Evolutionary conservation across 768 basidiomycete genomes (phyloP).

Genomic region (Asterophora lycoperdoides): DNA sequence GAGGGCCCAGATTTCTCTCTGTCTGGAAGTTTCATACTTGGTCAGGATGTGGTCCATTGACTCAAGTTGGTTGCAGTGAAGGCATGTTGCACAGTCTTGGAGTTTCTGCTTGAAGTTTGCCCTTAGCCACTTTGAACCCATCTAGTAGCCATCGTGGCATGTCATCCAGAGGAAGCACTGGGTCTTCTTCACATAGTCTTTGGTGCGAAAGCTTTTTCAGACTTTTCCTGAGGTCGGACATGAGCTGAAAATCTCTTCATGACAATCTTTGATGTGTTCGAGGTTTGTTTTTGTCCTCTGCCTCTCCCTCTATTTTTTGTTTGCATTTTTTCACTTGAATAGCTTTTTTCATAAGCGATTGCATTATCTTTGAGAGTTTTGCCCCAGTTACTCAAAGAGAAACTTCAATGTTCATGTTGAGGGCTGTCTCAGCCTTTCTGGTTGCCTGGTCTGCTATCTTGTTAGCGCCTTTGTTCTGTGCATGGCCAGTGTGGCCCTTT

Average conservation of each 20-base stretch:
- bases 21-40: background rate
- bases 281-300: background rate
- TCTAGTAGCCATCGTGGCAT: slow-evolving; percentile 1
- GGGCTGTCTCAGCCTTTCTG: background rate
- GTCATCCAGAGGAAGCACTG: slow-evolving; percentile 6
- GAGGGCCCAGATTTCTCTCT: background rate
- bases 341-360: background rate
- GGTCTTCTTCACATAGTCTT: background rate
- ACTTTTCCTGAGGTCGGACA: background rate
- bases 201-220: background rate
- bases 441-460: too few relatives aligned
- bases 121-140: background rate
- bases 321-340: background rate
- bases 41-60: slow-evolving; percentile 2
- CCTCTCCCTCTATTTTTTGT: too few relatives aligned
- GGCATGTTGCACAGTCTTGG: background rate
- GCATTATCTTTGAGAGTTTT: background rate
- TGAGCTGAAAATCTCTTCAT: background rate
- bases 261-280: too few relatives aligned
- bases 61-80: background rate
- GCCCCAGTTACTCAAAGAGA: background rate
- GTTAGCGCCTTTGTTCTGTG: too few relatives aligned
- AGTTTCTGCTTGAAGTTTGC: background rate
- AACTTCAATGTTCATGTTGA: background rate
- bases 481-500: too few relatives aligned